These are phyloP conservation scores for Starmerella riodocensis DNA, from an alignment of 805 yeast species.

Conservation along the genomic window DNA sequence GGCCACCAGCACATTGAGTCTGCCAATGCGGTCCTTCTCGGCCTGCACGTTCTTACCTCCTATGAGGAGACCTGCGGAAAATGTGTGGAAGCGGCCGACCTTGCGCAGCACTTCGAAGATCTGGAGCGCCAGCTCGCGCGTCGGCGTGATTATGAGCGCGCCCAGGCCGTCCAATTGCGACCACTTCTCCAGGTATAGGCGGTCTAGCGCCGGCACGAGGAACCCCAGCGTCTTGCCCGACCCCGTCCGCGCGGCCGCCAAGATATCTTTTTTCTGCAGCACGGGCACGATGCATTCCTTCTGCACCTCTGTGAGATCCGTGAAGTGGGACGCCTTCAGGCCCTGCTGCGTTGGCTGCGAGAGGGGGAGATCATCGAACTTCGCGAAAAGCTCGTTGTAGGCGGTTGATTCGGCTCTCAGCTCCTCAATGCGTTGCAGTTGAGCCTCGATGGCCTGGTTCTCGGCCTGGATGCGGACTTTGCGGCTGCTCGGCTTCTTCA, in stretches of 20 bases:
- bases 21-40: constrained; percentile 67
- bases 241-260: constrained; percentile 84
- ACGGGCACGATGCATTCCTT: constrained; percentile 61
- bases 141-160: constrained; percentile 79
- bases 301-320: constrained; percentile 77
- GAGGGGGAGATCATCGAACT: constrained; percentile 69
- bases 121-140: constrained; percentile 82
- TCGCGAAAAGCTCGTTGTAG: constrained; percentile 28
- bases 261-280: constrained; percentile 61
- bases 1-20: constrained; percentile 71
- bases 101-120: constrained; percentile 76
- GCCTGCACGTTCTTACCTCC: constrained; percentile 83
- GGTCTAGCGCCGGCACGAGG: constrained; percentile 58
- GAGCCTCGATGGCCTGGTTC: constrained; percentile 8
- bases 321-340: constrained; percentile 61
- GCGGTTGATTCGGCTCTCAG: not conserved
- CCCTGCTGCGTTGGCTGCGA: constrained; percentile 55
- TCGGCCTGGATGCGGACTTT: constrained; percentile 7
- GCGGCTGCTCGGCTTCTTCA: constrained; percentile 7
- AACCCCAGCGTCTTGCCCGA: constrained; percentile 87
- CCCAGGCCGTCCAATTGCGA: constrained; percentile 79
- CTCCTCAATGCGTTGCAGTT: constrained; percentile 7
- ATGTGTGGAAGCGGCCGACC: constrained; percentile 59
- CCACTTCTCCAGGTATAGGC: constrained; percentile 53
- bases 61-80: constrained; percentile 82